These are phyloP conservation scores for Globisporangium lucens DNA, from an alignment of 352 stramenopile species.

Conservation along the genomic window DNA sequence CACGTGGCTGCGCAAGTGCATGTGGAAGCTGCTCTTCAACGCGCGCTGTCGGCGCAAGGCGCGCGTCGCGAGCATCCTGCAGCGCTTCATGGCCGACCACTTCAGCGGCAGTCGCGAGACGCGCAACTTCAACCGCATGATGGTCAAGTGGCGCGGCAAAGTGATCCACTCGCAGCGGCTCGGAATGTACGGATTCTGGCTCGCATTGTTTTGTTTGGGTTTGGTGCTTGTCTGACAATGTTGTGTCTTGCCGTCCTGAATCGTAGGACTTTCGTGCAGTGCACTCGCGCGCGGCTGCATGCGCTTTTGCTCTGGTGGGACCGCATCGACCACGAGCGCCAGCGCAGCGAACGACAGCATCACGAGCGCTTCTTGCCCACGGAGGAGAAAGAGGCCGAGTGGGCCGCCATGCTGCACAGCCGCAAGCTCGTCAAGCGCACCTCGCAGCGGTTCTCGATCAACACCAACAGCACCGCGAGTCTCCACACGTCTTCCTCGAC, in stretches of 20 bases:
- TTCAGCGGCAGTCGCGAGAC: constrained; percentile 52
- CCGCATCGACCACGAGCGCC: constrained; percentile 56
- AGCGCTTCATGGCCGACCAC: constrained; percentile 59
- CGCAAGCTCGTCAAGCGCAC: constrained; percentile 14
- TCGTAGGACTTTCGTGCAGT: constrained; percentile 41
- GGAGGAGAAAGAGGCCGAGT: constrained; percentile 39
- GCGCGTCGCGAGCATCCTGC: constrained; percentile 35
- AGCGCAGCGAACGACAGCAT: constrained; percentile 50
- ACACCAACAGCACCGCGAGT: constrained; percentile 3
- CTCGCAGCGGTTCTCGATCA: background rate
- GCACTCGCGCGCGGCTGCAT: constrained; percentile 50
- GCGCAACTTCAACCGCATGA: constrained; percentile 73
- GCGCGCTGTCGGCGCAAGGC: constrained; percentile 39
- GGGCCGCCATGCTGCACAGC: constrained; percentile 15
- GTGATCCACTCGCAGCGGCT: constrained; percentile 66
- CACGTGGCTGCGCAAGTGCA: constrained; percentile 63
- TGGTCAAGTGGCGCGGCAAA: constrained; percentile 68
- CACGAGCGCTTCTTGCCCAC: constrained; percentile 27
- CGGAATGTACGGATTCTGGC: constrained; percentile 23
- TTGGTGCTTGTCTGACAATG: background rate
- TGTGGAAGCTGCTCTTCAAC: constrained; percentile 67
- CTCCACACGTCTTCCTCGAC: constrained; percentile 1
- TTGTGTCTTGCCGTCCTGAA: background rate
- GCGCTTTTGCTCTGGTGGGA: constrained; percentile 67
- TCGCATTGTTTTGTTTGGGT: background rate